phyloP scores from a whole-genome alignment of 345 rosid genomes.

The Euclidium syriacum region DNA sequence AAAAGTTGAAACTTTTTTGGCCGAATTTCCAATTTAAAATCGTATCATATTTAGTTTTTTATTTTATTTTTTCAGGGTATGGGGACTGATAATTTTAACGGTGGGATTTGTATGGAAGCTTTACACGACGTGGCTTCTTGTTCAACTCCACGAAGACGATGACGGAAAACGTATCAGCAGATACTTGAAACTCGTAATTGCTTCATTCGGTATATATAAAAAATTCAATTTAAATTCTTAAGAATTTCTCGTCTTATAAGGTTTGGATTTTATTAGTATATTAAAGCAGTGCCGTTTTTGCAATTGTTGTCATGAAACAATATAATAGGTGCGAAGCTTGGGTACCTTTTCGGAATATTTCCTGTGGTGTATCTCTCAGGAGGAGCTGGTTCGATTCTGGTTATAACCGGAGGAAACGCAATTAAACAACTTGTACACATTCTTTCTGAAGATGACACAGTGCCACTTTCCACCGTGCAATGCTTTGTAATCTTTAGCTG shows the following conservation, averaged over 20 bases:
- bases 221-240: too few relatives aligned
- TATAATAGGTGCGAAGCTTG: conserved; percentile 48
- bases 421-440: conserved; percentile 25
- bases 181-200: conserved; percentile 54
- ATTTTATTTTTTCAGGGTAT: conserved; percentile 58
- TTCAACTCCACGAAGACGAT: conserved; percentile 75
- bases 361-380: conserved; percentile 63
- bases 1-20: too few relatives aligned
- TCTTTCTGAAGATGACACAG: conserved; percentile 9
- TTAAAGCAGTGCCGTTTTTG: not conserved
- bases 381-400: conserved; percentile 54
- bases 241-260: not conserved
- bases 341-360: conserved; percentile 43
- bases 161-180: conserved; percentile 58
- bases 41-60: too few relatives aligned
- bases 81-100: conserved; percentile 59
- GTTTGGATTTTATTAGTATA: not conserved
- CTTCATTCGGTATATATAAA: conserved; percentile 60
- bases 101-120: conserved; percentile 74
- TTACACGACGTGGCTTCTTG: conserved; percentile 60
- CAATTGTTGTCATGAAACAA: too few relatives aligned
- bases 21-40: too few relatives aligned
- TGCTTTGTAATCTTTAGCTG: conserved; percentile 52
- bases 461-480: conserved; percentile 40
- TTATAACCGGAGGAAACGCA: conserved; percentile 49